Conservation (phyloP, 83 land plant species). For the Diphasiastrum complanatum region DNA sequence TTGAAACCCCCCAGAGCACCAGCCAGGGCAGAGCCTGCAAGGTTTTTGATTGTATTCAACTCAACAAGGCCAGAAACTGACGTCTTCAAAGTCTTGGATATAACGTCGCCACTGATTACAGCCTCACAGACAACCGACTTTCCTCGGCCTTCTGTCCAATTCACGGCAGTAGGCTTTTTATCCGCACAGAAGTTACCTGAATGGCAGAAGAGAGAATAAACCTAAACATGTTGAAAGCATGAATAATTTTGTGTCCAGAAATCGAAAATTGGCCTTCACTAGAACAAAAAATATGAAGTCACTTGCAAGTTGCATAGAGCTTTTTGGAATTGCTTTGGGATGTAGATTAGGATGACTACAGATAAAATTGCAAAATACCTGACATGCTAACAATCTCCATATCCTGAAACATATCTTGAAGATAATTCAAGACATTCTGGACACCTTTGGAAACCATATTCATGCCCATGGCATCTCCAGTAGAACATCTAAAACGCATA, state of each 20-base stretch:
- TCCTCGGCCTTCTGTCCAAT: slow-evolving; percentile 19
- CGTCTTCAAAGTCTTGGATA: slow-evolving; percentile 20
- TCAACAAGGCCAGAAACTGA: slow-evolving; percentile 28
- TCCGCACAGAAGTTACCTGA: slow-evolving; percentile 17
- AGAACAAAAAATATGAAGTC: too few relatives aligned
- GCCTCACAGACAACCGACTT: slow-evolving; percentile 20
- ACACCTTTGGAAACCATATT: slow-evolving; percentile 43
- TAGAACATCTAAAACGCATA: slow-evolving; percentile 22
- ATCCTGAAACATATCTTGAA: slow-evolving; percentile 12
- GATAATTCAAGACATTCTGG: slow-evolving; percentile 25
- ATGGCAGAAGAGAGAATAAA: not conserved
- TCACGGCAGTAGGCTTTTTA: slow-evolving; percentile 19
- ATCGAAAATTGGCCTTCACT: too few relatives aligned
- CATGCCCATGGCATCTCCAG: slow-evolving; percentile 43
- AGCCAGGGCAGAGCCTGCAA: slow-evolving; percentile 25
- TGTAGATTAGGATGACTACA: too few relatives aligned
- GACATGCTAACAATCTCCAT: slow-evolving; percentile 37
- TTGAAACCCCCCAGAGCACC: slow-evolving; percentile 39
- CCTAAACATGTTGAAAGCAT: too few relatives aligned
- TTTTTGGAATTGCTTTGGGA: too few relatives aligned
- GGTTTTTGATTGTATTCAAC: slow-evolving; percentile 25
- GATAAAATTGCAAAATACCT: too few relatives aligned
- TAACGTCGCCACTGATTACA: slow-evolving; percentile 19
- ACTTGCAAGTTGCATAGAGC: too few relatives aligned
- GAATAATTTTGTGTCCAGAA: too few relatives aligned